Evolutionary conservation across 768 basidiomycete genomes (phyloP).

Genomic region (Chlorophyllum brunneum): DNA sequence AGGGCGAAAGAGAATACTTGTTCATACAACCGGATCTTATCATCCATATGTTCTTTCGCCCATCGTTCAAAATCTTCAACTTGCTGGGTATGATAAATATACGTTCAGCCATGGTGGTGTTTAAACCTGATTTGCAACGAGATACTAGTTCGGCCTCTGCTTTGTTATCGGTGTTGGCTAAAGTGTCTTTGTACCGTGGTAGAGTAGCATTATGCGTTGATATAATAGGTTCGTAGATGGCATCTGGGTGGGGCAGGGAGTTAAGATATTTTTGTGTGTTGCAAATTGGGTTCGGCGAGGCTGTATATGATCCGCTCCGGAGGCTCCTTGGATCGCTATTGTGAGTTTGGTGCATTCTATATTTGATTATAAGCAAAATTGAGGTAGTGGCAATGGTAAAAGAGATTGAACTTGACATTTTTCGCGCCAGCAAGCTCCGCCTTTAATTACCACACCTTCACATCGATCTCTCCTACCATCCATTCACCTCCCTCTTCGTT

Average conservation of each 20-base stretch:
- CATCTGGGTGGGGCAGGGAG: constrained; percentile 67
- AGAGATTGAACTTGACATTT: constrained; percentile 54
- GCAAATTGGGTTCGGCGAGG: constrained; percentile 70
- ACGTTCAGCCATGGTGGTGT: constrained; percentile 89
- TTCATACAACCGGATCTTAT: constrained; percentile 73
- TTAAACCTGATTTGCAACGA: constrained; percentile 84
- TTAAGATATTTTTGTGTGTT: constrained; percentile 77
- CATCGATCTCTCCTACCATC: constrained; percentile 13
- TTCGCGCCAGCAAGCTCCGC: constrained; percentile 83
- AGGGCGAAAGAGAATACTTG: constrained; percentile 41
- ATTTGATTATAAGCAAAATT: not conserved
- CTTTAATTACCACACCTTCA: constrained; percentile 55
- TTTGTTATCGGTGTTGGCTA: constrained; percentile 29
- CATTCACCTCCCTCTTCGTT: constrained; percentile 46
- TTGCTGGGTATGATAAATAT: constrained; percentile 74
- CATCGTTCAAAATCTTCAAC: constrained; percentile 60
- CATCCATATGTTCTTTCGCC: constrained; percentile 68
- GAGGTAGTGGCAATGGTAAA: not conserved
- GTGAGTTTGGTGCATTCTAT: constrained; percentile 77
- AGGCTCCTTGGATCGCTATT: constrained; percentile 72
- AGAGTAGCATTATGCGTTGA: constrained; percentile 75
- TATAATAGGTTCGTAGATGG: constrained; percentile 67
- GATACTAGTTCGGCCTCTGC: constrained; percentile 61
- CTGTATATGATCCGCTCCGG: constrained; percentile 66
- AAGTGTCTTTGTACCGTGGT: constrained; percentile 58